Evolutionary conservation across 352 stramenopile species (phyloP), one percentile per base, ranked within the genome.

Genomic region (Phytophthora sp.): DNA sequence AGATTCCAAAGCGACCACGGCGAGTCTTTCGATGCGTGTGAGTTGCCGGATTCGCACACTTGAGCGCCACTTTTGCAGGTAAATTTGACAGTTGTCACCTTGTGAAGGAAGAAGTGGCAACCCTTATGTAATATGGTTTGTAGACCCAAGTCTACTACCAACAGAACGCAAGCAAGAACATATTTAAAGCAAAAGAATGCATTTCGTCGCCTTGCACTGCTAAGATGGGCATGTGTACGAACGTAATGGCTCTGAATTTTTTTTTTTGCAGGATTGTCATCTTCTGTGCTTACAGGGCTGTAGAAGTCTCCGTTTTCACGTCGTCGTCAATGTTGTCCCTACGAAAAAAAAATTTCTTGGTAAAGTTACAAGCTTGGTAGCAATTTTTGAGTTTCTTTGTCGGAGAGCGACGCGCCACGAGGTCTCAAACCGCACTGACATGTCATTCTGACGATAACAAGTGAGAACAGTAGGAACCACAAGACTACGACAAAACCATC

Each of bases 11-110:
- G 35, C 79, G 78, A 20, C 69, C 63, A 20, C 84, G 83, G 16
- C 72, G 87, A 49, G 77, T 91, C 18, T 95, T 88, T 35, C 76
- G 86, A 61, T 91, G 82, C 53, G 80, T 91, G 16, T 91, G 66
- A 84, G 26, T 11, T 61, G 42, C 27, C 30, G 16, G 11, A 3
- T 46, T 26, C 42, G 56, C 38, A 30, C n/a, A 44, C 33, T 29
- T n/a, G 26, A 41, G 15, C 44, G 24, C 16, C 12, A 23, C 38
- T 42, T 51, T 41, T 56, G 27, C 58, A 47, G 20, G 38, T 35
- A 15, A n/a, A 12, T 57, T 51, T 58, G 66, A 51, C 54, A 47
- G 27, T 67, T 45, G 64, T 31, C 55, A 49, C 30, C 41, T 58
- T 51, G 52, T 59, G 49, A 46, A 62, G 24, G 49, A 46, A 62